Evolutionary conservation across 164 flowering plant genomes (phyloP).

Genomic region (Stephania yunnanensis): DNA sequence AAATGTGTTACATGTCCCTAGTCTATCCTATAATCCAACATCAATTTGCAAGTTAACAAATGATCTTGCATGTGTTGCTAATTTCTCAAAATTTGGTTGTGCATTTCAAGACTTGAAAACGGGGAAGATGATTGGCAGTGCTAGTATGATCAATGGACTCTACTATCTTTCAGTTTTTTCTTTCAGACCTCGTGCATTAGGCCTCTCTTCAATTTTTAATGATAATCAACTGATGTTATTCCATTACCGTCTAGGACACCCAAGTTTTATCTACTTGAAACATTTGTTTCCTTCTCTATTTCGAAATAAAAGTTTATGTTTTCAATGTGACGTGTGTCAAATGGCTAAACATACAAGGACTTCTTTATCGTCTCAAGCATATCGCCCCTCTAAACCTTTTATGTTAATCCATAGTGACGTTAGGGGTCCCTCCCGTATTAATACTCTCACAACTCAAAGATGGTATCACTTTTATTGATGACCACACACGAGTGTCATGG

Average conservation of each 20-base stretch:
- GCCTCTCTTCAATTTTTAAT: neutral
- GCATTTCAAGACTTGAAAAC: neutral
- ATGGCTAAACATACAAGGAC: neutral
- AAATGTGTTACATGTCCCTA: constrained; percentile 7
- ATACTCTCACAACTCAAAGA: neutral
- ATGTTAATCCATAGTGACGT: neutral
- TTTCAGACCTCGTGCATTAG: no score
- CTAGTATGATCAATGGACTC: constrained; percentile 1
- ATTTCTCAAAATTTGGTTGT: no score
- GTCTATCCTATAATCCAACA: no score
- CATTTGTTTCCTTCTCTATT: constrained; percentile 12
- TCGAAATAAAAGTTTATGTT: neutral
- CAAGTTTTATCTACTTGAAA: constrained; percentile 1
- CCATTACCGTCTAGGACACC: no score
- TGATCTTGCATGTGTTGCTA: no score
- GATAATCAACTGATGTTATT: no score
- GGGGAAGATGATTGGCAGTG: constrained; percentile 25
- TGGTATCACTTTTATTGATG: neutral
- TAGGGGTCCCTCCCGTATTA: neutral
- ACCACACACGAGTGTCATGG: neutral
- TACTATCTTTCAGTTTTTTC: neutral
- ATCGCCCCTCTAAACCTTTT: neutral
- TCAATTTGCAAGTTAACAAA: no score
- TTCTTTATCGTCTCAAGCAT: neutral
- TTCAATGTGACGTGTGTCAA: neutral